These are phyloP conservation scores for Penicillium ochrochloron DNA, from an alignment of 495 filamentous ascomycete genomes.

Conservation along the genomic window DNA sequence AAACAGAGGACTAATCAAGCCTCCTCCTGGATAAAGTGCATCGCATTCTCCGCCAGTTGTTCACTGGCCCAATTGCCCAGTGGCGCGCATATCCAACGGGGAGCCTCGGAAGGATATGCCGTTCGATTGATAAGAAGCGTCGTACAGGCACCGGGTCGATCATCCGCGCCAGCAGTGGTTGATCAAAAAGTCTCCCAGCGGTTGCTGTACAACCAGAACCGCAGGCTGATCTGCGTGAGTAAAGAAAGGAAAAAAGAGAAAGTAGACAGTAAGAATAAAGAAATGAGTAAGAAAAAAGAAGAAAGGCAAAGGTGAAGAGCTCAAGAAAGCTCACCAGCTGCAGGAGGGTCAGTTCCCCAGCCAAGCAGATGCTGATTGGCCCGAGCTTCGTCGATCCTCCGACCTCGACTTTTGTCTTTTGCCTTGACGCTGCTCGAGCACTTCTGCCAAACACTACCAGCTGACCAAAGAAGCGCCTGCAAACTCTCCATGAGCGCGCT, in stretches of 20 bases:
- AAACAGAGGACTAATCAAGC: slow-evolving; percentile 28
- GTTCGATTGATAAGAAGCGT: slow-evolving; percentile 42
- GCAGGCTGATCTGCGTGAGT: background rate
- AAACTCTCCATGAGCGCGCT: slow-evolving; percentile 69
- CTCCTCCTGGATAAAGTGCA: background rate
- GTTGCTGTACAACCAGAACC: slow-evolving; percentile 12
- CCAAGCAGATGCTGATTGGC: slow-evolving; percentile 25
- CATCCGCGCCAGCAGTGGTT: slow-evolving; percentile 32
- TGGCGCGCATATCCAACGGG: slow-evolving; percentile 30
- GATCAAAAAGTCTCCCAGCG: slow-evolving; percentile 23
- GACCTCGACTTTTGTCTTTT: background rate
- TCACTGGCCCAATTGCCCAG: background rate
- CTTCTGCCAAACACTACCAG: background rate
- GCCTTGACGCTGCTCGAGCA: background rate
- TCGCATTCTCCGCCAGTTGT: slow-evolving; percentile 2
- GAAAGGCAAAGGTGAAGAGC: background rate
- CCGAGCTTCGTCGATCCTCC: slow-evolving; percentile 32
- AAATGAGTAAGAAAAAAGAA: background rate
- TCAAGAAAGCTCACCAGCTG: background rate
- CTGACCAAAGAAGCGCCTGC: background rate
- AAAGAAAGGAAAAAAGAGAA: slow-evolving; percentile 2
- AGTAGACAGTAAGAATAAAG: background rate
- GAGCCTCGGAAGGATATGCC: slow-evolving; percentile 45
- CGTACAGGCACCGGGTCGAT: slow-evolving; percentile 41
- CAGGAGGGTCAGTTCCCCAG: slow-evolving; percentile 12